A percentile compares a stretch with the other conserved stretches of the same genome.
Conservation (phyloP, 2,329 filamentous ascomycete genomes). For the Leptographium lundbergii region DNA sequence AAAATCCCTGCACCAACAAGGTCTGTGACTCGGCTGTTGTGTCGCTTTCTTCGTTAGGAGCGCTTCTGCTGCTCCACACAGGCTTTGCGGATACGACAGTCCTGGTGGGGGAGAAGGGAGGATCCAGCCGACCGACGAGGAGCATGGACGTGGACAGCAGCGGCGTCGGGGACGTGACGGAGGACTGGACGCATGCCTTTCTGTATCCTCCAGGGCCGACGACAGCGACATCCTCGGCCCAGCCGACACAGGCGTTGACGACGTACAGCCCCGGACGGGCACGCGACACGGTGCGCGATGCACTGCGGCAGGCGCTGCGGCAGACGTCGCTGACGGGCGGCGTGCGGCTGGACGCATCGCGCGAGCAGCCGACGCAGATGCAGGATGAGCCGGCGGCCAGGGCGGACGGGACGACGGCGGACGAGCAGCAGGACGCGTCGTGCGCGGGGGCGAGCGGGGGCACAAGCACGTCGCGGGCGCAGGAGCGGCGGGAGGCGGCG, state of each 20-base stretch:
- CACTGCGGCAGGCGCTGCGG: not conserved
- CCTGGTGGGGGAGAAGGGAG: not conserved
- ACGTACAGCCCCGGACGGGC: not conserved
- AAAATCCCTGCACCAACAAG: too few relatives aligned
- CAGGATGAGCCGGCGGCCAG: not conserved
- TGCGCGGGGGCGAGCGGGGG: not conserved
- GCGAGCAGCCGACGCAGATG: not conserved
- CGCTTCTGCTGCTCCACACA: too few relatives aligned
- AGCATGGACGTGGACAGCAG: slow-evolving; percentile 8
- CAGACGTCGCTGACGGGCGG: not conserved
- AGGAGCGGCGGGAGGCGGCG: slow-evolving; percentile 5
- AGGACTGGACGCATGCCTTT: slow-evolving; percentile 5
- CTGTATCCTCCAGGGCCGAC: not conserved
- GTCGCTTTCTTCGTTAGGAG: too few relatives aligned
- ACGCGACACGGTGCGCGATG: not conserved
- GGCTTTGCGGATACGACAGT: not conserved
- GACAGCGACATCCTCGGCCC: not conserved
- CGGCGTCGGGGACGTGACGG: not conserved
- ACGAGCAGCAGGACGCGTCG: not conserved
- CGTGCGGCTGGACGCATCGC: not conserved
- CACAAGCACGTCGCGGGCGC: not conserved
- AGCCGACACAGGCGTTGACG: not conserved
- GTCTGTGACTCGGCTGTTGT: too few relatives aligned
- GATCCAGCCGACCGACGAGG: not conserved
- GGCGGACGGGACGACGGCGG: not conserved